Conservation (phyloP, 768 basidiomycete genomes). For the Asterophora parasitica region DNA sequence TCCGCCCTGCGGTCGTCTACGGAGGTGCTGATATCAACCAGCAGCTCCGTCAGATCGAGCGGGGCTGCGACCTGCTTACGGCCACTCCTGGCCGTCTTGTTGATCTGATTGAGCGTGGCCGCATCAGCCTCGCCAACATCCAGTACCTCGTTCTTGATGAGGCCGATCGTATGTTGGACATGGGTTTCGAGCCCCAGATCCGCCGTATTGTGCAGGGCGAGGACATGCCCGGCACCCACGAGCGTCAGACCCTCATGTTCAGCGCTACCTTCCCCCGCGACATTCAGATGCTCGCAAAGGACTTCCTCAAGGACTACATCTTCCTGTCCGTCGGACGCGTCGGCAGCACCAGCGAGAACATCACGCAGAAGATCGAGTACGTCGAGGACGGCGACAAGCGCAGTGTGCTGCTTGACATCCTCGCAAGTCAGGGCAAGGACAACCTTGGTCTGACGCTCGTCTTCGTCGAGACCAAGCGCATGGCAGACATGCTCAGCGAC, state of each 20-base stretch:
- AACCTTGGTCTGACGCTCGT: slow-evolving; percentile 80
- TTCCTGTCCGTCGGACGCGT: slow-evolving; percentile 99
- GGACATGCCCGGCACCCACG: slow-evolving; percentile 92
- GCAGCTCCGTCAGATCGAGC: slow-evolving; percentile 91
- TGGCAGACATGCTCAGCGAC: slow-evolving; percentile 98
- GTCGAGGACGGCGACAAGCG: slow-evolving; percentile 98
- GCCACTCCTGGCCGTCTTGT: slow-evolving; percentile 98
- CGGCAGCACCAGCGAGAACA: slow-evolving; percentile 98
- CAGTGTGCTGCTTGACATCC: slow-evolving; percentile 91
- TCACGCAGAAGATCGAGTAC: slow-evolving; percentile 98
- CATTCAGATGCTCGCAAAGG: slow-evolving; percentile 93
- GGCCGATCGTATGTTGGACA: slow-evolving; percentile 99
- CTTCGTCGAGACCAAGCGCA: slow-evolving; percentile 99
- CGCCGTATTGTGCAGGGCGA: slow-evolving; percentile 96
- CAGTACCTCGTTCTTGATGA: slow-evolving; percentile 98
- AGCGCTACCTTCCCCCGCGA: slow-evolving; percentile 98
- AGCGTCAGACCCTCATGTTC: slow-evolving; percentile 99
- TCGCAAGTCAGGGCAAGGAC: slow-evolving; percentile 68
- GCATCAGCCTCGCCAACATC: slow-evolving; percentile 94
- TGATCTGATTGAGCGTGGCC: slow-evolving; percentile 96
- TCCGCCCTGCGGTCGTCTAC: slow-evolving; percentile 97
- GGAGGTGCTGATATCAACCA: slow-evolving; percentile 97
- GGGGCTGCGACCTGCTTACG: slow-evolving; percentile 93
- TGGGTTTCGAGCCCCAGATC: slow-evolving; percentile 99
- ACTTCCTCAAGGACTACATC: slow-evolving; percentile 97